phyloP scores from a whole-genome alignment of 805 yeast genomes.

The Barnettozyma sp. region DNA sequence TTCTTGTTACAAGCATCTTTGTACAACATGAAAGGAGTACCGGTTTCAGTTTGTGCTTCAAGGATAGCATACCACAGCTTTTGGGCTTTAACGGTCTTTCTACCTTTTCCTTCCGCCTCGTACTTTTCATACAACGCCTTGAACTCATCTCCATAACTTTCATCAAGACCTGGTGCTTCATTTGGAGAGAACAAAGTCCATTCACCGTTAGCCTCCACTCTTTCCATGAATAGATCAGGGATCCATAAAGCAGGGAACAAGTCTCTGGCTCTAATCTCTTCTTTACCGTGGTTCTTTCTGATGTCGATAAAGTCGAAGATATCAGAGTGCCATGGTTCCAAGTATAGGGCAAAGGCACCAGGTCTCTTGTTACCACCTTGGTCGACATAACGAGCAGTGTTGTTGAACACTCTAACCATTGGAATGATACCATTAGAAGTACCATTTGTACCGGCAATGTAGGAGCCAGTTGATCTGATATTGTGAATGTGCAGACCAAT shows the following conservation, averaged over 20 bases:
- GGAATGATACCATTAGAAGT: constrained; percentile 90
- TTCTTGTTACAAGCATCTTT: constrained; percentile 87
- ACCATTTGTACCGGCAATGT: constrained; percentile 89
- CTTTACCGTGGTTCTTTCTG: constrained; percentile 91
- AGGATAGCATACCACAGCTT: constrained; percentile 85
- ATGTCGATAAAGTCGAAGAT: constrained; percentile 79
- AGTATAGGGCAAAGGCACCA: constrained; percentile 89
- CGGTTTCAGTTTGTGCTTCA: constrained; percentile 93
- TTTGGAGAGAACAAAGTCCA: constrained; percentile 92
- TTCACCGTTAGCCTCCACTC: constrained; percentile 68
- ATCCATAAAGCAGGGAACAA: constrained; percentile 92
- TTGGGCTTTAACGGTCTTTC: constrained; percentile 70
- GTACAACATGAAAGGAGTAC: constrained; percentile 90
- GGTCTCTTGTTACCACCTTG: constrained; percentile 99
- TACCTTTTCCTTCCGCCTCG: constrained; percentile 62
- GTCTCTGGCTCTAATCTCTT: constrained; percentile 89
- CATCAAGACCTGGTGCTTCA: constrained; percentile 80
- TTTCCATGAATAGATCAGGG: constrained; percentile 88
- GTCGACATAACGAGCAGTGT: constrained; percentile 94
- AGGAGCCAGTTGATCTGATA: constrained; percentile 79
- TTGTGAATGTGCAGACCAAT: constrained; percentile 86
- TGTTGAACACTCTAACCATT: constrained; percentile 92
- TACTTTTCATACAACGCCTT: constrained; percentile 62
- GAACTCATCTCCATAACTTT: constrained; percentile 80
- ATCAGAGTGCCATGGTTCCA: constrained; percentile 98